Evolutionary conservation across 495 filamentous ascomycete species (phyloP).

Genomic region (Friedmanniomyces endolithicus): DNA sequence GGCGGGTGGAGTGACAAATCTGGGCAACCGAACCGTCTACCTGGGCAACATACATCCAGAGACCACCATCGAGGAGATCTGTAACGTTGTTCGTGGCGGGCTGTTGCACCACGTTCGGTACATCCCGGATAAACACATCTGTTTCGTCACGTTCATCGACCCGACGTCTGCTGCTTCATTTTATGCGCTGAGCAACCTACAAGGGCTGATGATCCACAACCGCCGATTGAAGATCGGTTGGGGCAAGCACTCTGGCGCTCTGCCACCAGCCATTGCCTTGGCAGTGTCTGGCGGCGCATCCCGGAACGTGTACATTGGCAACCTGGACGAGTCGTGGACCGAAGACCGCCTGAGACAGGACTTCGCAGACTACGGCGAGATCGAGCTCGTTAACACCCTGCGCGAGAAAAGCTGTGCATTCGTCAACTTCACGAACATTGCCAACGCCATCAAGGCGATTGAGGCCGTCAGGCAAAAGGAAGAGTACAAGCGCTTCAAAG

Average conservation of each 20-base stretch:
- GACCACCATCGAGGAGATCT: conserved; percentile 54
- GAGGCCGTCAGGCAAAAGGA: conserved; percentile 89
- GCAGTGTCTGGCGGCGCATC: conserved; percentile 94
- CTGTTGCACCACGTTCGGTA: conserved; percentile 95
- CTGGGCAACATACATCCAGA: conserved; percentile 98
- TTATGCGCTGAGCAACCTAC: conserved; percentile 91
- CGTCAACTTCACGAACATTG: conserved; percentile 99
- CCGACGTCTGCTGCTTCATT: conserved; percentile 95
- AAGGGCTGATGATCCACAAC: conserved; percentile 98
- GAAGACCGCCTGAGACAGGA: conserved; percentile 93
- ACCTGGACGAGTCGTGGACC: conserved; percentile 91
- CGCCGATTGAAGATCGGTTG: conserved; percentile 95
- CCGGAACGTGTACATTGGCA: conserved; percentile 94
- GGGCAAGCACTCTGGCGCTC: conserved; percentile 96
- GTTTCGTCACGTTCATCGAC: conserved; percentile 98
- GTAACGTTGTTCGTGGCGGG: conserved; percentile 88
- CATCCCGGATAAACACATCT: conserved; percentile 99
- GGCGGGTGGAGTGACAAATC: conserved; percentile 89
- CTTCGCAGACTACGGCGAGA: conserved; percentile 96
- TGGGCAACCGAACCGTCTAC: conserved; percentile 95
- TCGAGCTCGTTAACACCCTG: conserved; percentile 90
- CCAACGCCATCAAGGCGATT: conserved; percentile 98
- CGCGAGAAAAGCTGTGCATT: conserved; percentile 99
- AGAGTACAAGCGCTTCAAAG: conserved; percentile 95
- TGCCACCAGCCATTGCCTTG: conserved; percentile 89